Conservation (phyloP, 257 asterid genomes). For the Ligustrum vulgare region DNA sequence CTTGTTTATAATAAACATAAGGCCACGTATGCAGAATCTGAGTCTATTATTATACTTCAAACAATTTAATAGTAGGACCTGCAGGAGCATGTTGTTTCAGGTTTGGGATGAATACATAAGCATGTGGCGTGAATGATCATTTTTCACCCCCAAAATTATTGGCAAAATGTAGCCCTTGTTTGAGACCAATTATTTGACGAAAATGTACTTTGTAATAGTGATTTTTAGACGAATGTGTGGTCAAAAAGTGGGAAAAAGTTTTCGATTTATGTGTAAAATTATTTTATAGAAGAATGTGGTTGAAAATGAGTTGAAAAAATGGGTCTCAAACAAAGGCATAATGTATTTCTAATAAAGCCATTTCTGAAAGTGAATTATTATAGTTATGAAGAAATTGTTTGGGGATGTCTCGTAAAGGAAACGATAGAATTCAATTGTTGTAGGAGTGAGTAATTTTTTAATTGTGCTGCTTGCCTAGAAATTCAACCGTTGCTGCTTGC, state of each 20-base stretch:
- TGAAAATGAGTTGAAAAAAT: too few species aligned
- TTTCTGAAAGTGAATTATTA: not conserved
- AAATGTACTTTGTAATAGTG: too few species aligned
- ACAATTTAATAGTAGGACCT: not conserved
- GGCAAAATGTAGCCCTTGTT: not conserved
- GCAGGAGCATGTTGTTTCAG: not conserved
- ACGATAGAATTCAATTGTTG: not conserved
- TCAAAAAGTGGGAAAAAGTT: too few species aligned
- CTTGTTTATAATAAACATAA: not conserved
- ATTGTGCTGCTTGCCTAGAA: slow-evolving; percentile 16
- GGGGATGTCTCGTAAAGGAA: not conserved
- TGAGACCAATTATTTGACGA: too few species aligned
- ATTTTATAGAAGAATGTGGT: too few species aligned
- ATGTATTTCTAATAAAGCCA: not conserved
- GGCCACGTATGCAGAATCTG: not conserved
- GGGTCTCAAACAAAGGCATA: too few species aligned
- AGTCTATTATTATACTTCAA: not conserved
- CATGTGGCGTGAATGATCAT: not conserved
- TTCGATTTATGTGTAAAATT: too few species aligned
- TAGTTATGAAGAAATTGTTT: not conserved
- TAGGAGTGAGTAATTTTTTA: slow-evolving; percentile 2
- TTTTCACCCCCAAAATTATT: not conserved
- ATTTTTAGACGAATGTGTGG: too few species aligned
- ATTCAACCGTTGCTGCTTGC: not conserved
- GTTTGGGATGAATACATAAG: not conserved